Evolutionary conservation across 129 eudicot genomes (phyloP).

Genomic region (Centaurea solstitialis): DNA sequence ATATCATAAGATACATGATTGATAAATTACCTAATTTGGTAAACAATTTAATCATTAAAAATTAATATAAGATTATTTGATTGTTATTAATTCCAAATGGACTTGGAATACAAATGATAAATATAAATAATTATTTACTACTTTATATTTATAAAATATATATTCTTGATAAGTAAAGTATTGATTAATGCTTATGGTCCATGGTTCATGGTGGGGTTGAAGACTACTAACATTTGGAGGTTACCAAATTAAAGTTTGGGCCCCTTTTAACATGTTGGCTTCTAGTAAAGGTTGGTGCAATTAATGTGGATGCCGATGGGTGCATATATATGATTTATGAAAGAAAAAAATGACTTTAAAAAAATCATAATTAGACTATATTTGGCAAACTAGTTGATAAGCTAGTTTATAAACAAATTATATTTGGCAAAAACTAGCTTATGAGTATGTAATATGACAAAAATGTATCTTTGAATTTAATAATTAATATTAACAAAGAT

Average conservation of each 20-base stretch:
- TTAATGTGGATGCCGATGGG: slow-evolving; percentile 23
- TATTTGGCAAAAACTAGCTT: no score
- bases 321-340: background rate
- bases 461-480: no score
- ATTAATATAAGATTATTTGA: background rate
- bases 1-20: no score
- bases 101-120: no score
- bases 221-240: slow-evolving; percentile 23
- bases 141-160: background rate
- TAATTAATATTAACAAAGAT: no score
- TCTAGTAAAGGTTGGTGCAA: slow-evolving; percentile 28
- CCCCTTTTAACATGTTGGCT: slow-evolving; percentile 23
- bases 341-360: background rate
- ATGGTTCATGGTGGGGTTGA: slow-evolving; percentile 20
- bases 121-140: background rate
- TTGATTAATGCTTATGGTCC: background rate
- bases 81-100: background rate
- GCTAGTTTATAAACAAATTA: no score
- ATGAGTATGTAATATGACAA: no score
- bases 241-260: slow-evolving; percentile 26
- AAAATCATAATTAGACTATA: no score
- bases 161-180: background rate
- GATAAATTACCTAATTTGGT: background rate
- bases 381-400: no score
- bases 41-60: background rate